Base-by-base conservation (phyloP, 192 early-diverging fungal genomes). In the Coemansia sp. region DNA sequence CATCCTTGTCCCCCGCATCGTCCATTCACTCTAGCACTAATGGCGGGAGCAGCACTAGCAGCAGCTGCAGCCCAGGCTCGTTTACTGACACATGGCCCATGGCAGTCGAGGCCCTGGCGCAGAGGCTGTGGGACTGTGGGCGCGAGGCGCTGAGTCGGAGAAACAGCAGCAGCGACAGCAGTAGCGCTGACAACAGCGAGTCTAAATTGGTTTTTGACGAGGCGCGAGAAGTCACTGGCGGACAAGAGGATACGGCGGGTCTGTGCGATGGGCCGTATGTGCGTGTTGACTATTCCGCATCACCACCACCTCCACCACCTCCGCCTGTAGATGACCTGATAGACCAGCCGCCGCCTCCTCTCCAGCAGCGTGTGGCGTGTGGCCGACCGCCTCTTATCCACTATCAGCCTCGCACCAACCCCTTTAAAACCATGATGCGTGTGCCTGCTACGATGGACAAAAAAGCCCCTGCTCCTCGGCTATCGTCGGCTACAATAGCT, bases 241-340 rank as follows among this genome's bases (percentile, higher is more conserved):
- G 20, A 11, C 16, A 42, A 16, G 39, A 42, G 16, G 43, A 45
- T 8, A 45, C 18, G 47, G 16, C 59, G 13, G 9, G 34, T 33
- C 62, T 79, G 41, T 79, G 76, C 37, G 76, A 73, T 43, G 71
- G 68, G 11, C 70, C 71, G 4, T 79, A 73, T 38, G 76, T 79
- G 59, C 64, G 61, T 11, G 56, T 79, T 4, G 67, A 70, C 38
- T 64, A 62, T 36, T 52, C 56, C 9, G 31, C 41, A 6, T 23
- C 66, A 3, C 36, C 62, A 2, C n/a, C 61, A 13, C 42, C 42
- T 21, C 16, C 42, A 23, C 39, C 61, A 33, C 1, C 62, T 20
- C 14, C 8, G 20, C 10, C 21, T 21, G 10, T 33, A 16, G 18
- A n/a, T 21, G 43, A 45, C 8, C 18, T 45, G 34, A 8, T 23